Percentiles rank a stretch among this genome's conserved stretches.
These are phyloP conservation scores for Epichloe sp. DNA, from an alignment of 2,329 filamentous ascomycete species.

Conservation along the genomic window DNA sequence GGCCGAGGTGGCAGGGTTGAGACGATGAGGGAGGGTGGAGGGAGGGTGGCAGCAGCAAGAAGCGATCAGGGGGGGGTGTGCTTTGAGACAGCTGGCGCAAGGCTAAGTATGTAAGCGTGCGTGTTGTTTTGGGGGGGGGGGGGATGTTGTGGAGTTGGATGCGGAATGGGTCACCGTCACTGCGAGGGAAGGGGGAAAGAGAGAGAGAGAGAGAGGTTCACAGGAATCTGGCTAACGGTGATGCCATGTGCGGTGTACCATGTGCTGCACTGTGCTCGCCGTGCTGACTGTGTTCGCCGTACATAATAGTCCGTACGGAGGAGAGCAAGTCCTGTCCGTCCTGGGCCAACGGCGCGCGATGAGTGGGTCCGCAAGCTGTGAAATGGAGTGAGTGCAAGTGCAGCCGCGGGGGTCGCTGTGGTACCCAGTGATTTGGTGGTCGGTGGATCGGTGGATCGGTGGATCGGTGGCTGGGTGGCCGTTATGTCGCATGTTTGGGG, in stretches of 20 bases:
- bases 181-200: neutral
- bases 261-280: neutral
- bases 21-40: conserved; percentile 19
- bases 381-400: neutral
- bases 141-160: neutral
- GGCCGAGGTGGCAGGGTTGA: conserved; percentile 32
- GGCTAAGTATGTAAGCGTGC: no score
- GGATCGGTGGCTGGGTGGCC: no score
- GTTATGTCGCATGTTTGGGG: neutral
- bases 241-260: neutral
- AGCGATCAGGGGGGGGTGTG: conserved; percentile 11
- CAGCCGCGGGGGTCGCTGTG: no score
- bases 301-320: no score
- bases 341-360: neutral
- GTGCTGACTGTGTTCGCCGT: neutral
- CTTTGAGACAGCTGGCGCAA: conserved; percentile 9
- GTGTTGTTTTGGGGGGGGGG: no score
- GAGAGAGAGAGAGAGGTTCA: neutral
- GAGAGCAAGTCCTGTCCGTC: neutral
- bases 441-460: no score
- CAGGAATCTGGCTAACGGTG: neutral
- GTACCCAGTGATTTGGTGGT: no score
- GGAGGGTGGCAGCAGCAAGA: conserved; percentile 25
- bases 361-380: neutral
- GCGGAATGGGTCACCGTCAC: neutral